phyloP scores from a whole-genome alignment of 2,329 filamentous ascomycete genomes.

The Lecanicillium sp. region DNA sequence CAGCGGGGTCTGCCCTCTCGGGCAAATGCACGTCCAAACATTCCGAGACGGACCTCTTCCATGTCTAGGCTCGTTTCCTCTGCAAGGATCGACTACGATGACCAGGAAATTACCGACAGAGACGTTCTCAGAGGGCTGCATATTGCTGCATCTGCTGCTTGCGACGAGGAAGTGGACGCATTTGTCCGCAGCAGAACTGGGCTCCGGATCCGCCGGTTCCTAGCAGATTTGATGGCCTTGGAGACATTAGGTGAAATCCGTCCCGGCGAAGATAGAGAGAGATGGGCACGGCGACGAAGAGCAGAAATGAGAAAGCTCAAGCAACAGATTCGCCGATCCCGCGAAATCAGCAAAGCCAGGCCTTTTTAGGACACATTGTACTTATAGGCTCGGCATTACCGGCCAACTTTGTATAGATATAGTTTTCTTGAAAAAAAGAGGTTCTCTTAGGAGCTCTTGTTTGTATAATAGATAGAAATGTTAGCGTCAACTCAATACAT shows the following conservation, averaged over 20 bases:
- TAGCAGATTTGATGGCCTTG: conserved; percentile 44
- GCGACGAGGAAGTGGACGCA: conserved; percentile 43
- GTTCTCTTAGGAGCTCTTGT: neutral
- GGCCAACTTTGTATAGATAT: neutral
- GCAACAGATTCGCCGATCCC: conserved; percentile 25
- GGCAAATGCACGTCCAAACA: conserved; percentile 21
- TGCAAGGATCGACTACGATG: conserved; percentile 21
- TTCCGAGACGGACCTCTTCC: conserved; percentile 27
- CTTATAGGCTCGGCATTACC: neutral
- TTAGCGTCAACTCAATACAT: conserved; percentile 3
- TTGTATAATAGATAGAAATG: conserved; percentile 7
- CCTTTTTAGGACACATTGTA: conserved; percentile 1
- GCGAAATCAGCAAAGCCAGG: conserved; percentile 14
- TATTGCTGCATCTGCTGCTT: conserved; percentile 47
- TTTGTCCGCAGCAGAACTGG: conserved; percentile 45
- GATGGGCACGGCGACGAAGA: conserved; percentile 19
- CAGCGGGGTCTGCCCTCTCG: conserved; percentile 16
- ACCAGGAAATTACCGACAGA: conserved; percentile 34
- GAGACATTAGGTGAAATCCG: conserved; percentile 32
- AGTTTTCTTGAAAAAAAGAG: neutral
- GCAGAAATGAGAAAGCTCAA: conserved; percentile 27
- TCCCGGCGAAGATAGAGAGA: conserved; percentile 14
- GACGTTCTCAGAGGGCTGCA: conserved; percentile 47
- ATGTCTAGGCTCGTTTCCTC: conserved; percentile 17
- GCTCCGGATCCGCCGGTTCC: conserved; percentile 42